Evolutionary conservation across 164 flowering plant species (phyloP), one percentile per base, ranked within the genome.

Genomic region (Aristolochia fimbriata): DNA sequence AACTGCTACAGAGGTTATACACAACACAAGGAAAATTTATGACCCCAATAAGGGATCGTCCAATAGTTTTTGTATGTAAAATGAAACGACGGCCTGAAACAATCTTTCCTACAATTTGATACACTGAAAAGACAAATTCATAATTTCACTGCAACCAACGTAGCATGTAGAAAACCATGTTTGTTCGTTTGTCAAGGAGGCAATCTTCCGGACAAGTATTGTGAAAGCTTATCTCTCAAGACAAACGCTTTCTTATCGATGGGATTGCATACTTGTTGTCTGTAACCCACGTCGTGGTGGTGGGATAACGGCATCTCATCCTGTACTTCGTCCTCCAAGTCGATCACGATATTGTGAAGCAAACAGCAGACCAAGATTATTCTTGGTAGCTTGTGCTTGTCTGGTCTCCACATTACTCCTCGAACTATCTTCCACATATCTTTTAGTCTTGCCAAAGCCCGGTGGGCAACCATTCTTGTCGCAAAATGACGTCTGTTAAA

Each of bases 331-430:
- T 84, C 96, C 64, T 82, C 91, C 83, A 87, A 37, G 67, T 88
- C 98, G 30, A 92, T 82, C n/a, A 81, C 63, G 46, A 91, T 91
- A 78, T 91, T 91, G 68, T 91, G 96, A n/a, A 88, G 91, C 67
- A 91, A 71, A 74, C 98, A 91, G 72, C 96, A 88, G 3, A 83
- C 98, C 6, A 86, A 79, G 25, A 92, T 83, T 45, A 88, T 76
- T 71, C 98, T 85, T 2, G 98, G 96, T 55, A 92, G 70, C 67
- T 70, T 84, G 53, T 85, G 76, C 73, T 77, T 88, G 75, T 91
- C 98, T 0, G 98, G 98, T 62, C 92, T 81, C 95, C 96, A 91
- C 98, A 91, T 87, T 8, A 70, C 81, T 30, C 91, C 93, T 16
- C 78, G 78, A 49, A 92, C 75, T 62, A 88, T 80, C 75, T 68